phyloP scores from a whole-genome alignment of 1,139 yeast genomes.

The Yamadazyma triangularis region DNA sequence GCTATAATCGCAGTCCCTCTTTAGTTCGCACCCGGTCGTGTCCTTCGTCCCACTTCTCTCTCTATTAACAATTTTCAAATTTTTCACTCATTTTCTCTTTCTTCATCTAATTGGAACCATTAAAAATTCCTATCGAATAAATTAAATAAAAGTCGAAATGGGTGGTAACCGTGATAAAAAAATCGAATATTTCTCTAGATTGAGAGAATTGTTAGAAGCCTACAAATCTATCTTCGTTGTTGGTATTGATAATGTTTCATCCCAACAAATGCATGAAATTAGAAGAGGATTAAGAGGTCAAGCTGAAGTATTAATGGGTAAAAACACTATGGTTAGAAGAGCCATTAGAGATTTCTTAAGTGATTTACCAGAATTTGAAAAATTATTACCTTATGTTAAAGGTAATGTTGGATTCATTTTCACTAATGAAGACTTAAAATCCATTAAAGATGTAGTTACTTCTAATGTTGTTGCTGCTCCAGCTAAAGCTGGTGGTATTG shows the following conservation, averaged over 20 bases:
- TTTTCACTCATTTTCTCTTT: conserved; percentile 2
- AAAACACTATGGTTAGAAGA: conserved; percentile 99
- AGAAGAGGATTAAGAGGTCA: conserved; percentile 95
- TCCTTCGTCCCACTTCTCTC: background rate
- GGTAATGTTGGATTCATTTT: conserved; percentile 99
- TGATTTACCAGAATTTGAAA: conserved; percentile 96
- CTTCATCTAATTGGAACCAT: conserved; percentile 45
- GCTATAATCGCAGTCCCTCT: background rate
- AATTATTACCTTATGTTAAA: conserved; percentile 86
- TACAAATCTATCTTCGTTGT: conserved; percentile 97
- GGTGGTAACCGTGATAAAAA: conserved; percentile 99
- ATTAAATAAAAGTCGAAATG: conserved; percentile 77
- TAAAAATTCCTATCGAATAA: conserved; percentile 97
- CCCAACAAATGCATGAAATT: conserved; percentile 99
- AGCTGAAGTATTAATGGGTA: conserved; percentile 98
- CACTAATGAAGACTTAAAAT: conserved; percentile 94
- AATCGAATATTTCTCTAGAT: conserved; percentile 89
- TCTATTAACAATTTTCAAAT: background rate
- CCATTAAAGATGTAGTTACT: conserved; percentile 80
- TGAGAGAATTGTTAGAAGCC: conserved; percentile 92
- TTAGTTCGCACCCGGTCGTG: background rate
- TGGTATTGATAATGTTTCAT: conserved; percentile 99
- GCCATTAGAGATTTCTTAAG: conserved; percentile 94
- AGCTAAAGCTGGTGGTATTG: conserved; percentile 99
- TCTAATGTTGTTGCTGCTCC: conserved; percentile 99